phyloP scores from a whole-genome alignment of 2,329 filamentous ascomycete species.

The Scedosporium aurantiacum region DNA sequence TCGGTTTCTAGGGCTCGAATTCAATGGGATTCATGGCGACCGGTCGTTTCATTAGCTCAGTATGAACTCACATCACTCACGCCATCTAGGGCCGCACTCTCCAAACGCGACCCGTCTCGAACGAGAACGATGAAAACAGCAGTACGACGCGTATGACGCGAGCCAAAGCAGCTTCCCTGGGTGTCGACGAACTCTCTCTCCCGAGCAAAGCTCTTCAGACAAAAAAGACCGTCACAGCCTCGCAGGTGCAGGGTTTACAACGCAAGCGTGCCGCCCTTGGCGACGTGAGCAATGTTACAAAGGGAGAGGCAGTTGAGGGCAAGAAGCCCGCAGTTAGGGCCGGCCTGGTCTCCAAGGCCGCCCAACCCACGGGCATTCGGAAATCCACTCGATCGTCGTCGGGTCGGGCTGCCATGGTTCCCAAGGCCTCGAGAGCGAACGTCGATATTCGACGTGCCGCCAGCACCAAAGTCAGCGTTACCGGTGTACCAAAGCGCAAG shows the following conservation, averaged over 20 bases:
- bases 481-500: constrained; percentile 61
- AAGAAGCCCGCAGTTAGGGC: constrained; percentile 63
- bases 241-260: constrained; percentile 31
- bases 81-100: neutral
- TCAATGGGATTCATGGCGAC: too few species aligned
- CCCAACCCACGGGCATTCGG: constrained; percentile 70
- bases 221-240: constrained; percentile 51
- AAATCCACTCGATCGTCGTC: constrained; percentile 53
- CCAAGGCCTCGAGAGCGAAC: constrained; percentile 59
- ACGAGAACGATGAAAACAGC: constrained; percentile 91
- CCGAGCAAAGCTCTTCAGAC: constrained; percentile 51
- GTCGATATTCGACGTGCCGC: constrained; percentile 55
- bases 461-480: constrained; percentile 59
- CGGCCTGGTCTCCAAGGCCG: constrained; percentile 67
- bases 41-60: too few species aligned
- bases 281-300: constrained; percentile 91
- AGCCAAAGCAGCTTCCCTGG: constrained; percentile 73
- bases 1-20: neutral
- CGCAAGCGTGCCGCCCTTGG: constrained; percentile 78
- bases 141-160: constrained; percentile 76
- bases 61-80: neutral
- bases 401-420: constrained; percentile 49
- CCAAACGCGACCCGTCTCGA: constrained; percentile 54
- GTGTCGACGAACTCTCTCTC: constrained; percentile 44
- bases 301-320: constrained; percentile 57